Evolutionary conservation across 805 yeast species (phyloP).

Genomic region (Kregervanrija fluxuum): DNA sequence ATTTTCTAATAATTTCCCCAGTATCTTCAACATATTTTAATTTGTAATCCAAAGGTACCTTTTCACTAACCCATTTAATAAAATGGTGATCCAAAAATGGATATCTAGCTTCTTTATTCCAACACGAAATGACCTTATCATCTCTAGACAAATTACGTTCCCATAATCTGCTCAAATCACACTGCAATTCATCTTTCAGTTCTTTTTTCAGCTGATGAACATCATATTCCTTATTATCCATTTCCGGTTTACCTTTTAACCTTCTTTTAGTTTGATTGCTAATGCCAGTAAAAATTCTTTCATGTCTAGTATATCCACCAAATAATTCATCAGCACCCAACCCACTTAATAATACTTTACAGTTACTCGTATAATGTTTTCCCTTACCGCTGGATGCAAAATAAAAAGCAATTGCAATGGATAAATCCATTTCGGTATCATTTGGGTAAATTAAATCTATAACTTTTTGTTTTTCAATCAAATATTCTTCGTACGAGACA

Average conservation of each 20-base stretch:
- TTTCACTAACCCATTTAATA: conserved; percentile 38
- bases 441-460: conserved; percentile 70
- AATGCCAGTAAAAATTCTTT: conserved; percentile 35
- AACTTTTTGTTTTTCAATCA: conserved; percentile 43
- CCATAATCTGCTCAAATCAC: conserved; percentile 69
- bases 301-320: conserved; percentile 92
- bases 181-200: conserved; percentile 51
- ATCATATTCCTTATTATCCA: conserved; percentile 12
- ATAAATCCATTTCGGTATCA: conserved; percentile 88
- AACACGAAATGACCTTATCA: conserved; percentile 75
- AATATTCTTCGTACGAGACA: conserved; percentile 64
- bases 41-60: conserved; percentile 43
- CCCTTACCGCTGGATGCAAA: conserved; percentile 65
- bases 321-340: conserved; percentile 95
- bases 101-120: conserved; percentile 88
- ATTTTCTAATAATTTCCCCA: conserved; percentile 38
- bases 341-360: conserved; percentile 80
- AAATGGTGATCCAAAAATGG: conserved; percentile 71
- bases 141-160: conserved; percentile 83
- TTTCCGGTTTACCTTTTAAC: conserved; percentile 16
- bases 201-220: conserved; percentile 25
- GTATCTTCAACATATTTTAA: conserved; percentile 29
- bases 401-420: conserved; percentile 92
- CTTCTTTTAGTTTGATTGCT: conserved; percentile 18
- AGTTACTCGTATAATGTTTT: conserved; percentile 37